Evolutionary conservation across 179 eudicot genomes (phyloP), one percentile per base, ranked within the genome.

Genomic region (Pouteria campechiana): DNA sequence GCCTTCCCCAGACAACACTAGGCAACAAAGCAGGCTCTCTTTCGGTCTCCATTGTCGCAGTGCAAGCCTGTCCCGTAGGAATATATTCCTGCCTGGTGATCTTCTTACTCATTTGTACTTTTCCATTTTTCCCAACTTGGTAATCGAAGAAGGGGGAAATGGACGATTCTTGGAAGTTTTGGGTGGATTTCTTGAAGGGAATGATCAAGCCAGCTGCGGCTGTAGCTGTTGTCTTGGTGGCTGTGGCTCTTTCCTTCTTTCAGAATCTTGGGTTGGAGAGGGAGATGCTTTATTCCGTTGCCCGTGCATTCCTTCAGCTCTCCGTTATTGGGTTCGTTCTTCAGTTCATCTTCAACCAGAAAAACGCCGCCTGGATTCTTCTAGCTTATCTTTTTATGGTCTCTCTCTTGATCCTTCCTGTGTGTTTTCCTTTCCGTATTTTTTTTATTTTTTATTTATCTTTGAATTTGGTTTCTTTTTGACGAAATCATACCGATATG

Each of bases 351-450:
- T 88, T 84, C 37, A 75, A 19, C 32, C 92, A 78, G 58, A 31
- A 51, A 3, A 83, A 60, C 31, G 31, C 32, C 18, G 20, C 11
- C 1, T 88, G 94, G 96, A 88, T 88, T 28, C 5, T 84, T 41
- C 60, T 75, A 31, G 92, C 96, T 59, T 88, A 88, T 66, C 87
- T 88, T 19, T 88, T 84, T 77, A 88, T 88, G 96, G 96, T 88
- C 57, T 56, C 41, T 53, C 7, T 33, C 40, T 37, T 41, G 25
- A 12, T 33, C 14, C 19, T 40, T 36, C 28, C 11, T 20, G 17
- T 25, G 18, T n/a, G n/a, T n/a, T 15, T 16, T 19, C 16, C 34
- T 14, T 17, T 12, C 21, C 27, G n/a, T 27, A 8, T 19, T 4
- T 43, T 12, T 35, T 5, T n/a, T 29, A 13, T 43, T n/a, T 5